These are phyloP conservation scores for Trypanosoma theileri DNA, from an alignment of 208 protist genomes.

Conservation along the genomic window DNA sequence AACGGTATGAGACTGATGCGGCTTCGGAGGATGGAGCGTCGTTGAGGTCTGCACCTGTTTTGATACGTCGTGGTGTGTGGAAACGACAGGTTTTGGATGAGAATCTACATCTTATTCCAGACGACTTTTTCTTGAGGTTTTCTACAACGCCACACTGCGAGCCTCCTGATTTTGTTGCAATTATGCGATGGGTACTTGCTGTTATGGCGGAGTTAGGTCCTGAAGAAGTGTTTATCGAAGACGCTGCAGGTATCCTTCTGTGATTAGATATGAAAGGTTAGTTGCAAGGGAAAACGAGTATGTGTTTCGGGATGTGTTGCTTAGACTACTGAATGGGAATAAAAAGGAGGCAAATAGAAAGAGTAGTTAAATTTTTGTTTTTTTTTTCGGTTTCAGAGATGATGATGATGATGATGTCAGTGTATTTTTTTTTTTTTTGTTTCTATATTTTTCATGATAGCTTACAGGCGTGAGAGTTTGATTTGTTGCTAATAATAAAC, in stretches of 20 bases:
- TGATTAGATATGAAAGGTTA: not conserved
- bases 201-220: slow-evolving; percentile 13
- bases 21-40: not conserved
- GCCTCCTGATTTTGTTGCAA: slow-evolving; percentile 46
- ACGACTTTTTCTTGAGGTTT: slow-evolving; percentile 32
- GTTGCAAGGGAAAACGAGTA: too few relatives aligned
- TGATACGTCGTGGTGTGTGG: slow-evolving; percentile 26
- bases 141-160: slow-evolving; percentile 76
- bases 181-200: slow-evolving; percentile 22
- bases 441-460: slow-evolving; percentile 8
- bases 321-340: too few relatives aligned
- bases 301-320: too few relatives aligned
- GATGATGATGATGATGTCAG: not conserved
- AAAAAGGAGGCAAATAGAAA: too few relatives aligned
- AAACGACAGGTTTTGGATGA: not conserved
- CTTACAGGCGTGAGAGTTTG: not conserved
- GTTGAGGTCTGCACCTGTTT: slow-evolving; percentile 11
- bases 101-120: slow-evolving; percentile 21
- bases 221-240: slow-evolving; percentile 35
- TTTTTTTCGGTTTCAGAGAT: too few relatives aligned
- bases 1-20: not conserved
- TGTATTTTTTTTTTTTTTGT: not conserved
- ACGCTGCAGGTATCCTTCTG: slow-evolving; percentile 26
- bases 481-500: not conserved
- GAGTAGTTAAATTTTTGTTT: too few relatives aligned